Conservation (phyloP, 208 protist genomes). For the Trypanosoma lewisi region DNA sequence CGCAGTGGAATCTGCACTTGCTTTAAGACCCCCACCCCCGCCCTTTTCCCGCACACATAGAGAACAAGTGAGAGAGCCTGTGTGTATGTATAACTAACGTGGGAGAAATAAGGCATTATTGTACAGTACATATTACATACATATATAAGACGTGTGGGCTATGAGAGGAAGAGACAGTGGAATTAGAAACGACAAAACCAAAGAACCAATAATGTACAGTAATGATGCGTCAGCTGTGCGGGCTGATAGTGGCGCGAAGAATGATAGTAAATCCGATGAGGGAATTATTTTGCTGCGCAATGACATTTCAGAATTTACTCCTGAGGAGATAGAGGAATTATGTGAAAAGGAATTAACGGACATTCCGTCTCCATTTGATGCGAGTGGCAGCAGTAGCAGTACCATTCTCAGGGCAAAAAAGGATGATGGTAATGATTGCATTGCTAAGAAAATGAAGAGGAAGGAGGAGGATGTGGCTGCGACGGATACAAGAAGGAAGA, state of each 20-base stretch:
- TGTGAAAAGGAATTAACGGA: conserved; percentile 41
- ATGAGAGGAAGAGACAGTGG: conserved; percentile 10
- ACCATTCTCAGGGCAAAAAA: background rate
- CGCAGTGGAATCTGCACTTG: too few species aligned
- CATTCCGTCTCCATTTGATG: background rate
- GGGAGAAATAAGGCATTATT: too few species aligned
- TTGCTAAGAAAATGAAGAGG: background rate
- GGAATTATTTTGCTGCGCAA: conserved; percentile 23
- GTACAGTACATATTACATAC: too few species aligned
- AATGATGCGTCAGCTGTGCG: background rate
- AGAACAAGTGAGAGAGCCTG: too few species aligned
- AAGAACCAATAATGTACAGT: background rate
- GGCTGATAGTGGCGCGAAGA: background rate
- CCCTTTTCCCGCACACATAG: too few species aligned
- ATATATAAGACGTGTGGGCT: too few species aligned
- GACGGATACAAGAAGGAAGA: background rate
- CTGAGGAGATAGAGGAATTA: conserved; percentile 49
- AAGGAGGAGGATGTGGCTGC: conserved; percentile 1
- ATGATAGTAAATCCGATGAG: background rate
- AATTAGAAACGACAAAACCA: too few species aligned
- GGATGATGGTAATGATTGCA: background rate
- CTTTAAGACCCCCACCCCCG: too few species aligned
- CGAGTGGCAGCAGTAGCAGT: background rate
- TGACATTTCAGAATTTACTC: conserved; percentile 35
- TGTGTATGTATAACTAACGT: too few species aligned